Evolutionary conservation across 768 basidiomycete genomes (phyloP).

Genomic region (Podaxis carcinomalis): DNA sequence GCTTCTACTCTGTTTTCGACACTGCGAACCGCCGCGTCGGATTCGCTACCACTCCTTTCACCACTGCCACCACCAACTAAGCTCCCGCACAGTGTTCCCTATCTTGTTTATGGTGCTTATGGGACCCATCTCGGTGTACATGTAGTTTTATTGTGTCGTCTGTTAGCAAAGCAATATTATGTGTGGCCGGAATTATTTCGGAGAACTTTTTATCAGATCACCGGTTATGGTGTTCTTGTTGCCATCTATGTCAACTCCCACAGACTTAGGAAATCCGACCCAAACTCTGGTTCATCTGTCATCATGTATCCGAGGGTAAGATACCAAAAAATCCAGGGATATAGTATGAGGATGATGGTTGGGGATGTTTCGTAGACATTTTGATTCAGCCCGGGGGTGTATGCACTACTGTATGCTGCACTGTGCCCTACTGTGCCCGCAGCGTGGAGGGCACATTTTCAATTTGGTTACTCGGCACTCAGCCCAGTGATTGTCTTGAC

Average conservation of each 20-base stretch:
- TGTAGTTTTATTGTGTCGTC: slow-evolving; percentile 14
- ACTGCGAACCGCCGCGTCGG: slow-evolving; percentile 53
- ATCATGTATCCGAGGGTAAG: too few relatives aligned
- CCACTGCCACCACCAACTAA: slow-evolving; percentile 39
- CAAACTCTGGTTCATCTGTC: too few relatives aligned
- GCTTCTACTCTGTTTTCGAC: slow-evolving; percentile 67
- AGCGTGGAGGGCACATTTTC: too few relatives aligned
- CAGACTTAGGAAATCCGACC: too few relatives aligned
- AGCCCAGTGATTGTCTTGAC: neutral
- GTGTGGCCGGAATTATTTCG: neutral
- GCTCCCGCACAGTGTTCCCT: neutral
- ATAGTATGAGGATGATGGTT: too few relatives aligned
- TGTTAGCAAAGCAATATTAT: neutral
- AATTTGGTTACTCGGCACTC: neutral
- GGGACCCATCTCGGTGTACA: neutral
- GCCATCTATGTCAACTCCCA: neutral
- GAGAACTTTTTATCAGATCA: neutral
- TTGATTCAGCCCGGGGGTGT: too few relatives aligned
- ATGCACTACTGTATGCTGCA: too few relatives aligned
- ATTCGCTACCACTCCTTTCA: slow-evolving; percentile 50
- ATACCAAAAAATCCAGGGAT: too few relatives aligned
- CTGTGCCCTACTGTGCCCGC: too few relatives aligned
- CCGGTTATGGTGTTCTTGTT: neutral
- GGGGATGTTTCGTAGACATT: too few relatives aligned
- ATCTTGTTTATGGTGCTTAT: neutral